Evolutionary conservation across 345 rosid species (phyloP), one percentile per base, ranked within the genome.

Genomic region (Dipteronia sinensis): DNA sequence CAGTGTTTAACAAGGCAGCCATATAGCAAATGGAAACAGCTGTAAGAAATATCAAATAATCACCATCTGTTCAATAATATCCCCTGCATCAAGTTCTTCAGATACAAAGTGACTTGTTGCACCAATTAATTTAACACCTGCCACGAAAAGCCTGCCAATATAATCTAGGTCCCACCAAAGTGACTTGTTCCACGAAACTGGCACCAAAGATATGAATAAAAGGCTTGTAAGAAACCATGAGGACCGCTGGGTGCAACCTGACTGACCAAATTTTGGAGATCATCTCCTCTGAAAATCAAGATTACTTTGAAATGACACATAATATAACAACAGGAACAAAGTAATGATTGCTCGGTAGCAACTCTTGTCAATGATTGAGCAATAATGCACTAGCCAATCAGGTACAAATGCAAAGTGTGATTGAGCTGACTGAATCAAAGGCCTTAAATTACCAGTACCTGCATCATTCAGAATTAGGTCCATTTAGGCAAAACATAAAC

Each of bases 61-160:
- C 80, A 94, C 98, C 98, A 92, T 92, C 83, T 94, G 99, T 75
- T 92, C 99, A 79, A 96, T 96, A 77, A 96, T 94, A 68, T 98
- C 97, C 72, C 99, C 99, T 22, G 87, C 87, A 85, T 96, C 99
- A 74, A 94, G 99, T 82, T 90, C 97, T 88, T 94, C 97, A 1
- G 97, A 90, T 75, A 95, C 97, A 70, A 95, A 93, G 85, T 95
- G 98, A 85, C 85, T 87, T 72, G 98, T 96, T 65, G 98, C 98
- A 72, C 99, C 99, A 44, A 96, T 96, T 69, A 96, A 79, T 81
- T 96, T 96, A 71, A 96, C 99, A 46, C 99, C 99, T 0, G 94
- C 94, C 78, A 94, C 97, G 86, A n/a, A 92, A 96, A 84, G 98
- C 99, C 99, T 93, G 88, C 80, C 79, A 83, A 81, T 68, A 86